Conservation (phyloP, 1,139 yeast genomes). For the Arxiozyma telluris region DNA sequence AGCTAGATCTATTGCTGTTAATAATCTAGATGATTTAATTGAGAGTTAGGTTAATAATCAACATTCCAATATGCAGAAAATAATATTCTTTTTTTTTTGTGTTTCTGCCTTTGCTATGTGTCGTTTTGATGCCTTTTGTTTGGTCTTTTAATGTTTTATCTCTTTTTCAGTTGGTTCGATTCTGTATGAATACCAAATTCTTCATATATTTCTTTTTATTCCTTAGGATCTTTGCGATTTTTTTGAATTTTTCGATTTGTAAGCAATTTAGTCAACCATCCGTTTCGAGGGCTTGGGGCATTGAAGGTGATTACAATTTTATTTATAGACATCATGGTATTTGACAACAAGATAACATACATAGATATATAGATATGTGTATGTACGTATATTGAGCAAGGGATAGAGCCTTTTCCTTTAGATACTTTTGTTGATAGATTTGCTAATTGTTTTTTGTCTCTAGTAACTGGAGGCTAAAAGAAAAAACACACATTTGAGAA, state of each 20-base stretch:
- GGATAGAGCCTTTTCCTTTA: too few relatives aligned
- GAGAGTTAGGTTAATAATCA: background rate
- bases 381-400: background rate
- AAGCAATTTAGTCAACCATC: background rate
- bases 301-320: background rate
- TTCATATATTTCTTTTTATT: background rate
- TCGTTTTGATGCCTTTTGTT: too few relatives aligned
- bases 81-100: too few relatives aligned
- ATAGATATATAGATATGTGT: too few relatives aligned
- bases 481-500: background rate
- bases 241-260: constrained; percentile 1
- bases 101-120: too few relatives aligned
- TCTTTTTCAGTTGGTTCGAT: too few relatives aligned
- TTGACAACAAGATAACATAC: too few relatives aligned
- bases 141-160: too few relatives aligned
- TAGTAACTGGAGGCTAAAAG: too few relatives aligned
- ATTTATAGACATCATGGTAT: background rate
- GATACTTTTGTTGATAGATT: background rate
- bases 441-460: too few relatives aligned
- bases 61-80: too few relatives aligned
- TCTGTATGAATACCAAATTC: background rate
- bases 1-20: background rate
- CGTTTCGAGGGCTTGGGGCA: background rate
- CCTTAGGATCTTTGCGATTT: background rate
- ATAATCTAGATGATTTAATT: constrained; percentile 7